Evolutionary conservation across 331 rosid genomes (phyloP), one percentile per base, ranked within the genome.

Genomic region (Cydonia oblonga): DNA sequence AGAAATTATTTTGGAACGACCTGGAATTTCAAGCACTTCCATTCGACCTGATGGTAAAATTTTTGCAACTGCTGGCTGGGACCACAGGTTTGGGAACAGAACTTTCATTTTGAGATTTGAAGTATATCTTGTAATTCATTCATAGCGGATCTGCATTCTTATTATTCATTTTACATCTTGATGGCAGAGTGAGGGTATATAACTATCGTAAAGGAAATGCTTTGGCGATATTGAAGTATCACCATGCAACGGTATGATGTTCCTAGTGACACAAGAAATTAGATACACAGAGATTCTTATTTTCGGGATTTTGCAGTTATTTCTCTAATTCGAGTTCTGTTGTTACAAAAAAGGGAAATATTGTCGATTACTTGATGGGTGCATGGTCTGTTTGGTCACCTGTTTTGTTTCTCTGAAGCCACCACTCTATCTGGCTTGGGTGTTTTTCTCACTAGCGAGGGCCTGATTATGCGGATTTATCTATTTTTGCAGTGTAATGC

Each of bases 51-150:
- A 95, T 68, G 86, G 86, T 40, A 89, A 87, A 87, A 87, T 83
- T 78, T 96, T 84, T 66, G 96, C 97, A 22, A 89, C 97, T 40
- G 96, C 99, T 69, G 99, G 97, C 69, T 95, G 99, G 99, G 99
- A 95, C 78, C 97, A 91, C 86, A 91, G 97, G 99, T 95, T 66
- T 16, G 66, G 54, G 54, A 30, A 40, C 25, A 3, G 5, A 68
- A 18, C 9, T 15, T 68, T 61, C 9, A 38, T 15, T 64, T 56
- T 65, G 54, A 54, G 14, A 33, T 53, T 23, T 15, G 26, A 61
- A 59, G 63, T 38, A 51, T 57, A 18, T 33, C 16, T 63, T 28
- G 32, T 54, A 28, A 15, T 2, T 38, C 14, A 9, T 54, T 19
- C 22, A 57, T 29, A 5, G 25, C 15, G 0, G 3, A 8, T 60